Percentiles rank a stretch among this genome's conserved stretches.
These are phyloP conservation scores for Chrysochromulina tobinii DNA, from an alignment of 78 protist species.

Conservation along the genomic window DNA sequence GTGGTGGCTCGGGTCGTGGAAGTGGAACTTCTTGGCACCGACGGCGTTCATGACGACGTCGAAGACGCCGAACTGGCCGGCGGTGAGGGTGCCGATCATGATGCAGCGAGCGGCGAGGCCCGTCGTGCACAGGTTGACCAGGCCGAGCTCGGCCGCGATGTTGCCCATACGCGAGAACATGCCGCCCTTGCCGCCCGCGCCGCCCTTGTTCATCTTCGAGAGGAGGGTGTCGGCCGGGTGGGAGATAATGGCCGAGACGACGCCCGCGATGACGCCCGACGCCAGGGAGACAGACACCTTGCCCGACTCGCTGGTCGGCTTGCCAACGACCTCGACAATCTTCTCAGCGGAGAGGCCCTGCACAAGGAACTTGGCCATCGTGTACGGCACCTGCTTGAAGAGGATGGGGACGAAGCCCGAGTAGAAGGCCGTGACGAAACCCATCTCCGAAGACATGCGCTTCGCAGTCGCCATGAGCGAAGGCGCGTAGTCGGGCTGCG, in stretches of 20 bases:
- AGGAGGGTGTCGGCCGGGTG: slow-evolving; percentile 66
- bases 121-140: slow-evolving; percentile 37
- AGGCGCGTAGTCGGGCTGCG: slow-evolving; percentile 30
- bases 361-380: slow-evolving; percentile 65
- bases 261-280: slow-evolving; percentile 59
- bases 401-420: slow-evolving; percentile 58
- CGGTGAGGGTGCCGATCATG: slow-evolving; percentile 64
- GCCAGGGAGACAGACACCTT: slow-evolving; percentile 33
- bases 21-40: slow-evolving; percentile 56
- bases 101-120: slow-evolving; percentile 55
- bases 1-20: slow-evolving; percentile 24
- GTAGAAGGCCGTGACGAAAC: slow-evolving; percentile 46
- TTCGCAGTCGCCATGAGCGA: not conserved
- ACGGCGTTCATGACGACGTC: slow-evolving; percentile 48
- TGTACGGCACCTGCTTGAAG: slow-evolving; percentile 61
- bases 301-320: not conserved
- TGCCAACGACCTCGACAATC: not conserved
- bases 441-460: slow-evolving; percentile 8
- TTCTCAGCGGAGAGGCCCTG: slow-evolving; percentile 44
- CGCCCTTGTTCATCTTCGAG: slow-evolving; percentile 52
- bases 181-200: slow-evolving; percentile 46
- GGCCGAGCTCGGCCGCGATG: slow-evolving; percentile 47
- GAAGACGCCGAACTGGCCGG: slow-evolving; percentile 59
- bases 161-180: slow-evolving; percentile 24
- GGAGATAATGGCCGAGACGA: slow-evolving; percentile 54